Evolutionary conservation across 2,329 filamentous ascomycete species (phyloP).

Genomic region (Ceratocystis alfenasii): DNA sequence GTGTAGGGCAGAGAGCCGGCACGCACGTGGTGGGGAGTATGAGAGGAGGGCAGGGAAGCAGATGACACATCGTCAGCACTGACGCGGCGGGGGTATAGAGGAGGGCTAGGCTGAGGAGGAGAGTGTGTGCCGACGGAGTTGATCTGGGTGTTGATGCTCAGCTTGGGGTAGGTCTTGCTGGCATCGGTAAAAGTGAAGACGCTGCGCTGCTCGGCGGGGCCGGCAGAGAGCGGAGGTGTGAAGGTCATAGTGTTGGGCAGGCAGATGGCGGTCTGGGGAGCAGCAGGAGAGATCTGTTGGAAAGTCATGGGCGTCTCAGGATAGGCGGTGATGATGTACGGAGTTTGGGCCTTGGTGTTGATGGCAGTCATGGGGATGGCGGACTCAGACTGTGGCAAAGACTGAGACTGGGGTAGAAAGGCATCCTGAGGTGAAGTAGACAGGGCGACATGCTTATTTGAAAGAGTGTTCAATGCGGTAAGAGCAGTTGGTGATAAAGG

Average conservation of each 20-base stretch:
- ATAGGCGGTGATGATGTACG: constrained; percentile 33
- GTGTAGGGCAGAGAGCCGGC: constrained; percentile 40
- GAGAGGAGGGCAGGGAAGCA: constrained; percentile 41
- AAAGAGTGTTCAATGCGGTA: constrained; percentile 54
- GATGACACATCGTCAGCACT: constrained; percentile 9
- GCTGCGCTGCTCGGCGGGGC: constrained; percentile 32
- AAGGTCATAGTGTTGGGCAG: constrained; percentile 47
- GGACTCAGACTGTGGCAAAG: constrained; percentile 2
- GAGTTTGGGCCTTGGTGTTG: constrained; percentile 20
- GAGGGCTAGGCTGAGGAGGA: constrained; percentile 15
- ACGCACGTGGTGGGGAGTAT: constrained; percentile 27
- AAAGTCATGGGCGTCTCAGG: constrained; percentile 45
- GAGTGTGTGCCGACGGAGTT: constrained; percentile 8
- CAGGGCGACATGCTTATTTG: constrained; percentile 48
- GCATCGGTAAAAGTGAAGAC: constrained; percentile 18
- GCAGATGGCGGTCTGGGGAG: constrained; percentile 31
- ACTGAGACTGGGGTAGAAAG: background rate
- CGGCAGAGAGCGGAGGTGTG: constrained; percentile 47
- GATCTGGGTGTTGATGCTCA: constrained; percentile 23
- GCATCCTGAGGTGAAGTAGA: constrained; percentile 7
- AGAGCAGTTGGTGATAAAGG: constrained; percentile 49
- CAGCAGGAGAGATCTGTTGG: constrained; percentile 38
- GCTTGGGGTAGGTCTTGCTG: constrained; percentile 16
- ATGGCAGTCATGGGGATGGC: constrained; percentile 17
- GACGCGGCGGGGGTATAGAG: constrained; percentile 3